phyloP scores from a whole-genome alignment of 2,329 filamentous ascomycete genomes.

The Ascochyta rabiei region DNA sequence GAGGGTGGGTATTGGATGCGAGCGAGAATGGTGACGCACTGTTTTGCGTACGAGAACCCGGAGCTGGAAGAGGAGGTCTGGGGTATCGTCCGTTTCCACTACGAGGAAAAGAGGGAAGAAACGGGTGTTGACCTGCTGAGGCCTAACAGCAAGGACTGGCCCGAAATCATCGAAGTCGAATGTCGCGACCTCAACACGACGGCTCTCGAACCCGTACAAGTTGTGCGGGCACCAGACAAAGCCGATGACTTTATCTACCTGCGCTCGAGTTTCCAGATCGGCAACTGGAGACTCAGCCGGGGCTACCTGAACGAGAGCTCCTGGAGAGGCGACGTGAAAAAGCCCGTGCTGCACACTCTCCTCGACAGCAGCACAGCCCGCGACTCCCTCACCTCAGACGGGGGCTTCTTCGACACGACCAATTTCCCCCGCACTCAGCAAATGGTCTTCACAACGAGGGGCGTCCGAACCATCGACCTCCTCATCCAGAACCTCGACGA shows the following conservation, averaged over 20 bases:
- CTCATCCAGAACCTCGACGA: conserved; percentile 45
- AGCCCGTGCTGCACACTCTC: conserved; percentile 59
- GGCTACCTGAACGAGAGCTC: conserved; percentile 65
- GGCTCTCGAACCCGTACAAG: conserved; percentile 54
- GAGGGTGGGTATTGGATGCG: conserved; percentile 53
- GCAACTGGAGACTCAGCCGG: conserved; percentile 62
- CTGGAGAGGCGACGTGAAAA: conserved; percentile 56
- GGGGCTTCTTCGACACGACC: background rate
- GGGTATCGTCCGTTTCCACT: conserved; percentile 57
- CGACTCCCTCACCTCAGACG: conserved; percentile 8
- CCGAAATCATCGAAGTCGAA: conserved; percentile 54
- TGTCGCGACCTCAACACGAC: conserved; percentile 60
- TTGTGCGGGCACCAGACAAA: conserved; percentile 51
- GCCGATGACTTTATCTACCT: conserved; percentile 62
- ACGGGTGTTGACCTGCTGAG: background rate
- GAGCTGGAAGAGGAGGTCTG: conserved; percentile 55
- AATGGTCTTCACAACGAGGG: conserved; percentile 47
- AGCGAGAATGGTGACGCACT: conserved; percentile 65
- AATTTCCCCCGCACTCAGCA: conserved; percentile 29
- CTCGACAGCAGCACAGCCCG: conserved; percentile 51
- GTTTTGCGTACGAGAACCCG: conserved; percentile 61
- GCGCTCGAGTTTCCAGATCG: conserved; percentile 65
- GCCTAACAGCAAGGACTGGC: conserved; percentile 58
- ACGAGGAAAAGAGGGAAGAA: background rate
- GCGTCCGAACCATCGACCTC: conserved; percentile 46